Base-by-base conservation (phyloP, 2,329 filamentous ascomycete genomes). In the Paracoccidioides lutzii region DNA sequence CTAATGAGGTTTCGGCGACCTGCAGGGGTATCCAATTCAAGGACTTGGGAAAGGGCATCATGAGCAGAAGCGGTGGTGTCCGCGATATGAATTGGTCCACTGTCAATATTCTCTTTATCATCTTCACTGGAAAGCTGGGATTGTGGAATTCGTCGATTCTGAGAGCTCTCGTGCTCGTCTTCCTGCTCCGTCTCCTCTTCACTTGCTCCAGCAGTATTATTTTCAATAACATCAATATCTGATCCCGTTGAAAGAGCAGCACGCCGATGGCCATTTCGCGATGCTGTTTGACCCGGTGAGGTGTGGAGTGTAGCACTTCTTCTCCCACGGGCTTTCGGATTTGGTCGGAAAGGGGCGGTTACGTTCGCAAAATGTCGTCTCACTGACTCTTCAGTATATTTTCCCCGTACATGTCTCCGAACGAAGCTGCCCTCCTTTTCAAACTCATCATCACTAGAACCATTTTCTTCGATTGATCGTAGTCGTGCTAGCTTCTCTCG, bases 111-210 rank as follows among this genome's bases (percentile, higher is more conserved):
- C 59, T 76, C 75, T 60, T 77, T 76, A 57, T 76, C 70, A 56
- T 76, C 75, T 42, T 75, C 73, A 8, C 63, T 65, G 9, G 69
- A 64, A 12, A 64, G 61, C 45, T 65, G 60, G 28, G 58, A 52
- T 4, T 66, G 62, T 50, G 68, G 68, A 44, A 66, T 67, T 46
- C 62, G 60, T 42, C 53, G 63, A 9, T 60, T 61, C 0, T 66
- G 59, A 43, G 65, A 63, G 32, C 63, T 59, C 14, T 57, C 60
- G 8, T 54, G n/a, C 41, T 72, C 67, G 44, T 75, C 73, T 57
- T 76, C 74, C 55, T 73, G 70, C 55, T 76, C 75, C 0, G 75
- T 76, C 60, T 76, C 74, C 55, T 72, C 73, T 61, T 76, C 70
- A 30, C 69, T 72, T 28, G 57, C 58, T 12, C 57, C 63, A 22